Conservation (phyloP, 331 rosid genomes). For the Pyrus hybrid region DNA sequence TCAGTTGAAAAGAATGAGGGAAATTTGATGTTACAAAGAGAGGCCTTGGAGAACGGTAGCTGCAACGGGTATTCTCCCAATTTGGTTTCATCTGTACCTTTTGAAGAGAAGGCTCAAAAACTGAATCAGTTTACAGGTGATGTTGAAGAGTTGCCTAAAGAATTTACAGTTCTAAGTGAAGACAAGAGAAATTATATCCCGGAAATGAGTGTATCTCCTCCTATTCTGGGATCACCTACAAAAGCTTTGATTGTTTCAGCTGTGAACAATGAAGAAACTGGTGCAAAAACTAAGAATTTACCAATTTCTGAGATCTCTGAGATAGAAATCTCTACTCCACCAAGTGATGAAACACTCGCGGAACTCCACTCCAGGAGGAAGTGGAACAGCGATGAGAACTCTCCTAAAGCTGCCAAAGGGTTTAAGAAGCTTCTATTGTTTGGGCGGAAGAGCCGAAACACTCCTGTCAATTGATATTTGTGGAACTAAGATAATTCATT, state of each 20-base stretch:
- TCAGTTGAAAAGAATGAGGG: slow-evolving; percentile 26
- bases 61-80: slow-evolving; percentile 9
- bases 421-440: slow-evolving; percentile 88
- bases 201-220: slow-evolving; percentile 26
- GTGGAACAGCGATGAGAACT: slow-evolving; percentile 77
- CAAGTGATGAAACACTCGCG: slow-evolving; percentile 25
- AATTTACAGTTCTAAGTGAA: slow-evolving; percentile 32
- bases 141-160: slow-evolving; percentile 24
- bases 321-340: slow-evolving; percentile 56
- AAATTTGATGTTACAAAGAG: slow-evolving; percentile 16
- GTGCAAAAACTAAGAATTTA: slow-evolving; percentile 21
- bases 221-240: slow-evolving; percentile 30
- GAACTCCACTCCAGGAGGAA: slow-evolving; percentile 77
- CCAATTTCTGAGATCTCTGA: slow-evolving; percentile 31
- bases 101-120: slow-evolving; percentile 16
- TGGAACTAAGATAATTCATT: slow-evolving; percentile 10
- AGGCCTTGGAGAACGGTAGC: slow-evolving; percentile 14
- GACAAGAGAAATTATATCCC: slow-evolving; percentile 27
- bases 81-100: slow-evolving; percentile 14
- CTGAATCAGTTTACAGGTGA: slow-evolving; percentile 15
- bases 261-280: slow-evolving; percentile 27
- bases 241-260: slow-evolving; percentile 23
- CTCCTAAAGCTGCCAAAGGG: slow-evolving; percentile 74
- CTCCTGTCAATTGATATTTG: slow-evolving; percentile 21
- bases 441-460: slow-evolving; percentile 59